Evolutionary conservation across 306 rosid genomes (phyloP).

Genomic region (Quercus bicolor): DNA sequence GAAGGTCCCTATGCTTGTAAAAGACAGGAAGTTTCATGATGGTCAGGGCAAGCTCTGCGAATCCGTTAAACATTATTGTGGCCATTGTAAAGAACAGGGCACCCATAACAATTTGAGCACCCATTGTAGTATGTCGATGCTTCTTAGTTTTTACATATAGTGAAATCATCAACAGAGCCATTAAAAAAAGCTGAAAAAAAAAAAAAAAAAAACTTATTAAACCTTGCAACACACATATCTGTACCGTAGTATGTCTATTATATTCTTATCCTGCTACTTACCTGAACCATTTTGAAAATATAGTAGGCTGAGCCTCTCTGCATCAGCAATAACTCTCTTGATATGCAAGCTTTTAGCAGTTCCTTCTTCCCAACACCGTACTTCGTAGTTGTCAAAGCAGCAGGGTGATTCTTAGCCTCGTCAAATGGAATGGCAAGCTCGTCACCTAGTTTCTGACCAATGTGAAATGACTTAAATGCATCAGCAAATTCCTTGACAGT

Average conservation of each 20-base stretch:
- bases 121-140: slow-evolving; percentile 61
- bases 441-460: slow-evolving; percentile 69
- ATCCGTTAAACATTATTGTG: slow-evolving; percentile 77
- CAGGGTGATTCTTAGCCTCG: slow-evolving; percentile 68
- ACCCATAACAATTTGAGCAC: slow-evolving; percentile 65
- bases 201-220: no score
- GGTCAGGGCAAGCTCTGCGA: slow-evolving; percentile 61
- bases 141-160: slow-evolving; percentile 66
- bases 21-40: slow-evolving; percentile 78
- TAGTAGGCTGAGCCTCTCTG: slow-evolving; percentile 69
- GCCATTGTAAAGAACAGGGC: slow-evolving; percentile 63
- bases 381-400: slow-evolving; percentile 56
- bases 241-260: no score
- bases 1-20: slow-evolving; percentile 89
- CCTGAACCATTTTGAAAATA: slow-evolving; percentile 69
- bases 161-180: slow-evolving; percentile 64
- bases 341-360: slow-evolving; percentile 61
- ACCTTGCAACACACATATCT: no score
- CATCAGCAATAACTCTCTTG: slow-evolving; percentile 84
- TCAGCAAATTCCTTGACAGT: slow-evolving; percentile 58
- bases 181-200: slow-evolving; percentile 50
- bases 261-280: slow-evolving; percentile 19
- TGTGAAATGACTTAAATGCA: slow-evolving; percentile 70
- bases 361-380: slow-evolving; percentile 70
- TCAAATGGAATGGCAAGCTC: slow-evolving; percentile 71